Evolutionary conservation across 1,284 basidiomycete species (phyloP).

Genomic region (Ceratobasidium sp.): DNA sequence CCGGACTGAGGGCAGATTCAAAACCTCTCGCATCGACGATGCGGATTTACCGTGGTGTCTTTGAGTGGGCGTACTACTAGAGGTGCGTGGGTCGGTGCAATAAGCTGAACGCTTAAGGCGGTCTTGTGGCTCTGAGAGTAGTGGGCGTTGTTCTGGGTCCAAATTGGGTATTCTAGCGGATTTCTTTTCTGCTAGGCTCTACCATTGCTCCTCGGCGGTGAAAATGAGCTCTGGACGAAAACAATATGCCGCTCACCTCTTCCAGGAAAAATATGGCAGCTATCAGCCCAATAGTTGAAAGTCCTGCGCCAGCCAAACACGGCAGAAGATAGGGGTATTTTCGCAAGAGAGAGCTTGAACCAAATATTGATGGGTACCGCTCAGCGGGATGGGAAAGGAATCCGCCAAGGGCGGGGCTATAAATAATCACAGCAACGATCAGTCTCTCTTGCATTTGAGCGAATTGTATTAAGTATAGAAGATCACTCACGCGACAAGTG

Average conservation of each 20-base stretch:
- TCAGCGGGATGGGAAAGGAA: slow-evolving; percentile 55
- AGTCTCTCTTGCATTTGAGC: neutral
- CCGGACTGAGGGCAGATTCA: slow-evolving; percentile 43
- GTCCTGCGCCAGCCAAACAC: slow-evolving; percentile 54
- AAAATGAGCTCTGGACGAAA: neutral
- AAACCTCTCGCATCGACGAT: slow-evolving; percentile 37
- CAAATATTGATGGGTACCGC: slow-evolving; percentile 52
- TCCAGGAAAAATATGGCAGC: slow-evolving; percentile 56
- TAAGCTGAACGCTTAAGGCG: neutral
- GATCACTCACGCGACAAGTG: slow-evolving; percentile 50
- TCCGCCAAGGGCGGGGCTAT: slow-evolving; percentile 55
- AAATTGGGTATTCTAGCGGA: no score
- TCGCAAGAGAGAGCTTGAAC: slow-evolving; percentile 49
- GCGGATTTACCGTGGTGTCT: neutral
- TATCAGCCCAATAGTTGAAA: slow-evolving; percentile 54
- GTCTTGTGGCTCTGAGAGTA: slow-evolving; percentile 10
- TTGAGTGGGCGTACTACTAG: neutral
- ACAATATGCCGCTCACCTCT: slow-evolving; percentile 51
- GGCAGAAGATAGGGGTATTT: slow-evolving; percentile 58
- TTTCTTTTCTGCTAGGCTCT: slow-evolving; percentile 1
- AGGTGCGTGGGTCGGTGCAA: slow-evolving; percentile 3
- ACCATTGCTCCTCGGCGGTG: neutral
- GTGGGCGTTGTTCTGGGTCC: slow-evolving; percentile 18
- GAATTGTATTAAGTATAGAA: neutral
- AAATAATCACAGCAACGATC: neutral